Percentiles rank a stretch among this genome's conserved stretches.
These are phyloP conservation scores for Leishmania turanica DNA, from an alignment of 208 protist species.

Conservation along the genomic window DNA sequence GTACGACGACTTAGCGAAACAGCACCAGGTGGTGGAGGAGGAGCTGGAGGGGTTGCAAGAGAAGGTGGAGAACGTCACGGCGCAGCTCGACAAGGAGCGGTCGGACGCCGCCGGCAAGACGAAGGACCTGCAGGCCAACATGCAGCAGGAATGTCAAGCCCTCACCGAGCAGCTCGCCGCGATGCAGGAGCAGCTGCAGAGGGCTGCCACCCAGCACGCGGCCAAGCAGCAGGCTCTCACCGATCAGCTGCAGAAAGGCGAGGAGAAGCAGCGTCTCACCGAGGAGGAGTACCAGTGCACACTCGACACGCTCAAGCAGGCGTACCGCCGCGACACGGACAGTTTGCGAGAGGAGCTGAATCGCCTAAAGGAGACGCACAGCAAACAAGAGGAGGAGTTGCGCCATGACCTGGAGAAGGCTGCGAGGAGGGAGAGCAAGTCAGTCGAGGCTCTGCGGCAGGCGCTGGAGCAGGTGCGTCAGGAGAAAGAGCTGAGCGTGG, in stretches of 20 bases:
- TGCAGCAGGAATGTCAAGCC: slow-evolving; percentile 38
- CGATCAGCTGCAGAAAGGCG: slow-evolving; percentile 56
- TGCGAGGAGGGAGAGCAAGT: slow-evolving; percentile 52
- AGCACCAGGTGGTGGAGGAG: slow-evolving; percentile 41
- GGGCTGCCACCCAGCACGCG: slow-evolving; percentile 33
- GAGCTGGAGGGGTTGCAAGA: slow-evolving; percentile 41
- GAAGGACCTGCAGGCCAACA: slow-evolving; percentile 47
- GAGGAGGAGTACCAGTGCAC: slow-evolving; percentile 53
- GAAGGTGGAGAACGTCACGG: slow-evolving; percentile 38
- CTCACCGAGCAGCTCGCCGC: slow-evolving; percentile 50
- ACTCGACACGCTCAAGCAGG: slow-evolving; percentile 49
- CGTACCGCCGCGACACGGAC: slow-evolving; percentile 49
- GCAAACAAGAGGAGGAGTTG: slow-evolving; percentile 44
- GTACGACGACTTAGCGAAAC: slow-evolving; percentile 45
- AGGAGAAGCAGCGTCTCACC: slow-evolving; percentile 42
- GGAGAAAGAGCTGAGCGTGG: slow-evolving; percentile 56
- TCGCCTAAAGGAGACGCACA: slow-evolving; percentile 31
- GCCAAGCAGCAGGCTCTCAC: slow-evolving; percentile 48
- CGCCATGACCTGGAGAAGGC: slow-evolving; percentile 47
- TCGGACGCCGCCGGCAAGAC: slow-evolving; percentile 41
- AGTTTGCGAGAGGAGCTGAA: slow-evolving; percentile 48
- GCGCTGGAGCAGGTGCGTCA: slow-evolving; percentile 53
- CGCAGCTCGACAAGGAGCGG: slow-evolving; percentile 48
- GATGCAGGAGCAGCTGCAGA: slow-evolving; percentile 53
- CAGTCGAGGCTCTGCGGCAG: slow-evolving; percentile 51